Percentiles rank a stretch among this genome's conserved stretches.
phyloP scores from a whole-genome alignment of 2,329 filamentous ascomycete genomes.

The Penicillium sp. region DNA sequence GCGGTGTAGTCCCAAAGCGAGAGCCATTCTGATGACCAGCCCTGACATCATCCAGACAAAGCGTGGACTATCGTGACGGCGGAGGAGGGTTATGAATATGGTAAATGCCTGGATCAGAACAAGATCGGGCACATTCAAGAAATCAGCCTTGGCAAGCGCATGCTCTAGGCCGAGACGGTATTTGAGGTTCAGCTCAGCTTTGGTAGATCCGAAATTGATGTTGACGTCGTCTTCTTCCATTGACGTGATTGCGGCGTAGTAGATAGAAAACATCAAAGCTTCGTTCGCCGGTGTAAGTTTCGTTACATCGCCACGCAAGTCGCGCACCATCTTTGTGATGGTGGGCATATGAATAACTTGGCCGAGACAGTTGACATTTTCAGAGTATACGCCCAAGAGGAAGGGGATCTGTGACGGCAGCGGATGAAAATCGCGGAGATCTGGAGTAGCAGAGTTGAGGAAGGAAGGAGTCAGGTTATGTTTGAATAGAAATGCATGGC shows the following conservation, averaged over 20 bases:
- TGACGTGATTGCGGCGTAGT: constrained; percentile 55
- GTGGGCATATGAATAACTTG: constrained; percentile 34
- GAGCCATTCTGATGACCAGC: constrained; percentile 19
- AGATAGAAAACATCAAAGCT: constrained; percentile 57
- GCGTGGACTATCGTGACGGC: constrained; percentile 22
- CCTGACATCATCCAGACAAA: constrained; percentile 28
- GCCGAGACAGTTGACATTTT: constrained; percentile 50
- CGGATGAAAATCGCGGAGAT: constrained; percentile 48
- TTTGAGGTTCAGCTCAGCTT: constrained; percentile 21
- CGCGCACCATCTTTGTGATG: constrained; percentile 29
- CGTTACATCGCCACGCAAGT: constrained; percentile 34
- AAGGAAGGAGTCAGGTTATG: constrained; percentile 34
- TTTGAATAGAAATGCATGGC: constrained; percentile 54
- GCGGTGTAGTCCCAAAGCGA: constrained; percentile 21
- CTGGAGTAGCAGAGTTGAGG: constrained; percentile 16
- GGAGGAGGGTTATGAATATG: constrained; percentile 18
- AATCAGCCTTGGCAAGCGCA: constrained; percentile 23
- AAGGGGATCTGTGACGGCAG: constrained; percentile 57
- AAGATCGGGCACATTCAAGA: constrained; percentile 19
- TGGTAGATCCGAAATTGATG: constrained; percentile 19
- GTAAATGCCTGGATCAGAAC: constrained; percentile 18
- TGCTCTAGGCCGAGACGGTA: constrained; percentile 21
- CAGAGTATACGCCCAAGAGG: constrained; percentile 50
- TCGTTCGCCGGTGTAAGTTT: constrained; percentile 47
- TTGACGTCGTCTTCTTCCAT: constrained; percentile 57